Conservation (phyloP, 768 basidiomycete species). For the Trametes meyenii region DNA sequence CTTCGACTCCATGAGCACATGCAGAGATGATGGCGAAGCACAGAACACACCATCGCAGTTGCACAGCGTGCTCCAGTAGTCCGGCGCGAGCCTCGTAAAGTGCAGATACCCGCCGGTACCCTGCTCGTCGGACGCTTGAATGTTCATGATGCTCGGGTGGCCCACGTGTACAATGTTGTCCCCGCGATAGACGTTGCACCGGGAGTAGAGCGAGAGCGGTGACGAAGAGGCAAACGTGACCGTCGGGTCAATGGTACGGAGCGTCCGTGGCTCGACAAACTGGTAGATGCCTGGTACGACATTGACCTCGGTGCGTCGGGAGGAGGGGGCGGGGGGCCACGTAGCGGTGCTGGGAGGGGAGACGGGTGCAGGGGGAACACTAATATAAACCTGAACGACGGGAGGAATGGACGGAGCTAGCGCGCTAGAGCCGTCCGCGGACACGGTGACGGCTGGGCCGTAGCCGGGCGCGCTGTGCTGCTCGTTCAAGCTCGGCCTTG, state of each 20-base stretch:
- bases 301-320: slow-evolving; percentile 16
- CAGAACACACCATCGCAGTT: slow-evolving; percentile 51
- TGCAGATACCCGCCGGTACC: slow-evolving; percentile 46
- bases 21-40: slow-evolving; percentile 7
- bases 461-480: background rate
- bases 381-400: slow-evolving; percentile 22
- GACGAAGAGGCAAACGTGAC: slow-evolving; percentile 61
- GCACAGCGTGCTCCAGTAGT: slow-evolving; percentile 65
- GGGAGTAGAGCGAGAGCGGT: slow-evolving; percentile 52
- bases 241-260: slow-evolving; percentile 65
- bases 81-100: slow-evolving; percentile 61
- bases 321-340: slow-evolving; percentile 14
- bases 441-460: slow-evolving; percentile 3
- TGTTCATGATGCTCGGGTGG: slow-evolving; percentile 31
- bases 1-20: slow-evolving; percentile 37
- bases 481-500: slow-evolving; percentile 11
- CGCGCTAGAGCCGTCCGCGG: slow-evolving; percentile 2
- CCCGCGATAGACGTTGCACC: slow-evolving; percentile 56
- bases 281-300: slow-evolving; percentile 25
- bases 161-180: slow-evolving; percentile 57
- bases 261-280: slow-evolving; percentile 47
- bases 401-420: slow-evolving; percentile 8
- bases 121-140: slow-evolving; percentile 19
- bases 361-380: slow-evolving; percentile 21
- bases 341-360: background rate